phyloP scores from a whole-genome alignment of 805 yeast species.

The Hanseniaspora thailandica region DNA sequence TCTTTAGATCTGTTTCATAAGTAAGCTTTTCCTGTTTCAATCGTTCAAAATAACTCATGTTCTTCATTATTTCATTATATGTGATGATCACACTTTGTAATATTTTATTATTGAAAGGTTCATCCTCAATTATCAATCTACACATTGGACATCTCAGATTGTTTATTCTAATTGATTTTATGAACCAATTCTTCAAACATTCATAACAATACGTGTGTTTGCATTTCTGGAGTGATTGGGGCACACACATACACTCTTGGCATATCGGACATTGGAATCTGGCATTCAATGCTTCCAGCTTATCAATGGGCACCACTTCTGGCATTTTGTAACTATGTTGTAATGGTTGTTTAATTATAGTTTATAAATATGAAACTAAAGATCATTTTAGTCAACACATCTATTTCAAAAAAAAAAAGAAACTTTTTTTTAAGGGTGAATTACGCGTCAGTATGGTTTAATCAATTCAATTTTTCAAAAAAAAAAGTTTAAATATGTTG shows the following conservation, averaged over 20 bases:
- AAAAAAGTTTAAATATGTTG: no score
- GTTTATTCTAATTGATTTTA: constrained; percentile 31
- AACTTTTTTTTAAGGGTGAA: no score
- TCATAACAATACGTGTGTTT: constrained; percentile 68
- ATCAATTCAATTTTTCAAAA: no score
- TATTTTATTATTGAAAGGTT: constrained; percentile 44
- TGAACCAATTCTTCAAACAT: constrained; percentile 54
- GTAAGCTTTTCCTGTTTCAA: constrained; percentile 18
- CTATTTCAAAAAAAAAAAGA: no score
- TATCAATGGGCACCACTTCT: background rate
- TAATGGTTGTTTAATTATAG: no score
- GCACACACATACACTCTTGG: constrained; percentile 55
- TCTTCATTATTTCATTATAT: constrained; percentile 27
- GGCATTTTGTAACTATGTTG: background rate
- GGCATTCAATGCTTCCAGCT: constrained; percentile 21
- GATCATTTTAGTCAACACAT: no score
- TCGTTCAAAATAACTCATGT: constrained; percentile 17
- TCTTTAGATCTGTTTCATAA: constrained; percentile 34
- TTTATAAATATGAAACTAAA: no score
- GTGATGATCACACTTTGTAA: constrained; percentile 36
- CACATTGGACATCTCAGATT: constrained; percentile 54
- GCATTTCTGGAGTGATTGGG: constrained; percentile 47
- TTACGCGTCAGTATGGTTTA: no score
- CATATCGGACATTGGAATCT: constrained; percentile 47
- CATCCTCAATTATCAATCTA: constrained; percentile 36